Base-by-base conservation (phyloP, 345 rosid species). In the Streptanthus diversifolius region DNA sequence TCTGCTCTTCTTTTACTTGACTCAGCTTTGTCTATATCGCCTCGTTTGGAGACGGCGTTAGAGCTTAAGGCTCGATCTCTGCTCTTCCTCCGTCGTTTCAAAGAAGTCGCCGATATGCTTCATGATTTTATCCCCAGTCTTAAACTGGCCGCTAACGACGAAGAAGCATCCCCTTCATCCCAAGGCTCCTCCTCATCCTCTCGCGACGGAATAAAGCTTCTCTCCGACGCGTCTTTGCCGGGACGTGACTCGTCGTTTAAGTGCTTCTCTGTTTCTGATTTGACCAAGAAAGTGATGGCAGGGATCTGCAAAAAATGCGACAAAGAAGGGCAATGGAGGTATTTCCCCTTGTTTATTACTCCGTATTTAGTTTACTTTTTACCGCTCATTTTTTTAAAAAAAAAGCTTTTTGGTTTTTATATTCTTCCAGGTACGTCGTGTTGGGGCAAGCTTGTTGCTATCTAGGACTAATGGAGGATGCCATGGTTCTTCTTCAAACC, bases 401-500 rank as follows among this genome's bases (percentile, higher is more conserved):
- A 24, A 21, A 51, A 4, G n/a, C n/a, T n/a, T n/a, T n/a, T n/a
- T n/a, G n/a, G n/a, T n/a, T 11, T 8, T 10, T 60, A 1, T 18
- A 0, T 11, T n/a, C 3, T 19, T 41, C 3, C 81, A 95, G 99
- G 85, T 95, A 88, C 73, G 66, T 80, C 75, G 87, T 91, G 33
- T 66, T 91, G 43, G 99, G 99, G 17, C 93, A 91, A 82, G 99
- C 97, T 5, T 95, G 99, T 64, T 84, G 90, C 79, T 91, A 91
- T 63, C 80, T 95, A 1, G 99, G 99, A 37, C 81, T 95, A 5
- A 88, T 95, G 97, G 99, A 95, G 82, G 99, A 95, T 76, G 97
- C 99, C 2, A 85, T 95, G 96, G 96, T 80, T 45, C 86, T 95
- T 0, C 93, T 95, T 48, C 99, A 91, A 71, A 90, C 93, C 54